A percentile compares a stretch with the other conserved stretches of the same genome.
These are phyloP conservation scores for Aureobasidium sp. DNA, from an alignment of 2,329 filamentous ascomycete genomes.

Conservation along the genomic window DNA sequence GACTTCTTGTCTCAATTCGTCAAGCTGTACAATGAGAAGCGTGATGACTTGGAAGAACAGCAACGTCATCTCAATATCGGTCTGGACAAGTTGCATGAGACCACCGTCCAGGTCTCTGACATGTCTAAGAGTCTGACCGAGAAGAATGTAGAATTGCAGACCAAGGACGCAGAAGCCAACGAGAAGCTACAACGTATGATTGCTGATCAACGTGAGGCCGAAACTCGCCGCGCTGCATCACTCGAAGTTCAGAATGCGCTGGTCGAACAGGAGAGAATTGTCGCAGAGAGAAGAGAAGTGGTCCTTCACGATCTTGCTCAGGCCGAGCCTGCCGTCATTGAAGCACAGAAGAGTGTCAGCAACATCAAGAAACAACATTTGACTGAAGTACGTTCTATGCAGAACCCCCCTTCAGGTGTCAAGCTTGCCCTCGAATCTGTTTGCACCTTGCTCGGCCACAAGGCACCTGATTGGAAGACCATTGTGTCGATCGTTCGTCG, in stretches of 20 bases:
- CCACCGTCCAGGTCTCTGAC: constrained; percentile 93
- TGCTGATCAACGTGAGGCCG: constrained; percentile 87
- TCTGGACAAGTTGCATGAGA: constrained; percentile 93
- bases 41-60: constrained; percentile 96
- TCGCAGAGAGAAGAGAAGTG: constrained; percentile 72
- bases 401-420: constrained; percentile 82
- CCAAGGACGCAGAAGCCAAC: constrained; percentile 90
- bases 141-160: constrained; percentile 88
- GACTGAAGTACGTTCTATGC: constrained; percentile 96
- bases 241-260: constrained; percentile 81
- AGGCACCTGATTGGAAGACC: constrained; percentile 81
- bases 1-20: constrained; percentile 98
- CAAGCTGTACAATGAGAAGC: constrained; percentile 94
- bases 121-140: constrained; percentile 82
- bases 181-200: constrained; percentile 98
- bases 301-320: constrained; percentile 81
- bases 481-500: constrained; percentile 81
- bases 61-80: constrained; percentile 97
- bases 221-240: constrained; percentile 80
- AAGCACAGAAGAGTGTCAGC: constrained; percentile 91
- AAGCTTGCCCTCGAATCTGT: constrained; percentile 92
- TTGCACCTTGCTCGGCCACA: constrained; percentile 87
- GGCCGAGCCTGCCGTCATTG: constrained; percentile 85
- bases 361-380: constrained; percentile 98
- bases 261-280: constrained; percentile 82